Percentiles rank a stretch among this genome's conserved stretches.
phyloP scores from a whole-genome alignment of 768 basidiomycete species.

The Lyophyllum decastes region DNA sequence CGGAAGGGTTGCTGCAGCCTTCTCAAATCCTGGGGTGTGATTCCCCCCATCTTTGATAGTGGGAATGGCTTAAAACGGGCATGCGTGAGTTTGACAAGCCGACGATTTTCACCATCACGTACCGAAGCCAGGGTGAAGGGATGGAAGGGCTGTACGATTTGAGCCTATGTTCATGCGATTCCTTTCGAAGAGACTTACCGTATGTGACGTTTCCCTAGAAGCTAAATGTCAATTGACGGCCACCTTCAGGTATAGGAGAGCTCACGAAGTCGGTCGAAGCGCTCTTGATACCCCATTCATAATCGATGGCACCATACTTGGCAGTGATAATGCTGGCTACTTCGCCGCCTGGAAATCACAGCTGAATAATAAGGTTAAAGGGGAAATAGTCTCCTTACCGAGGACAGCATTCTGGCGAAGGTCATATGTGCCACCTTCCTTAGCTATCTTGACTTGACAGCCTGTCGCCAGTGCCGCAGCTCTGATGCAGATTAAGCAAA shows the following conservation, averaged over 20 bases:
- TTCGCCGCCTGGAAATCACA: conserved; percentile 51
- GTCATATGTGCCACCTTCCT: conserved; percentile 16
- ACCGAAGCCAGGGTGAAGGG: conserved; percentile 77
- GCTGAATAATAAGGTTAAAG: not conserved
- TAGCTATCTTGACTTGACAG: conserved; percentile 19
- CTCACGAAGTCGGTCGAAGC: conserved; percentile 87
- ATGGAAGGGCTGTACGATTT: conserved; percentile 48
- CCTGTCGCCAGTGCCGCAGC: conserved; percentile 24
- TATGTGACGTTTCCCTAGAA: conserved; percentile 74
- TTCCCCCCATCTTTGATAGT: conserved; percentile 73
- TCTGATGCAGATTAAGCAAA: conserved; percentile 5
- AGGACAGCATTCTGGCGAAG: conserved; percentile 38
- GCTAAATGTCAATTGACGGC: not conserved
- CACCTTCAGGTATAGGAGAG: conserved; percentile 3
- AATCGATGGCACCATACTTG: conserved; percentile 63
- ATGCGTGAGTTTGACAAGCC: not conserved
- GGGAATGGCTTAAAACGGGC: conserved; percentile 60
- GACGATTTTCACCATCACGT: conserved; percentile 10
- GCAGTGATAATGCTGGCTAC: conserved; percentile 61
- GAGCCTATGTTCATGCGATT: not conserved
- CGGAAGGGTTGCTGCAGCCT: conserved; percentile 56
- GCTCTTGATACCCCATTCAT: conserved; percentile 64
- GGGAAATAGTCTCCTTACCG: conserved; percentile 29
- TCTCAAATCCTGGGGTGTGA: conserved; percentile 71
- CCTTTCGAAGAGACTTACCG: conserved; percentile 38